A percentile compares a stretch with the other conserved stretches of the same genome.
Conservation (phyloP, 2,329 filamentous ascomycete genomes). For the Teratosphaeria nubilosa region DNA sequence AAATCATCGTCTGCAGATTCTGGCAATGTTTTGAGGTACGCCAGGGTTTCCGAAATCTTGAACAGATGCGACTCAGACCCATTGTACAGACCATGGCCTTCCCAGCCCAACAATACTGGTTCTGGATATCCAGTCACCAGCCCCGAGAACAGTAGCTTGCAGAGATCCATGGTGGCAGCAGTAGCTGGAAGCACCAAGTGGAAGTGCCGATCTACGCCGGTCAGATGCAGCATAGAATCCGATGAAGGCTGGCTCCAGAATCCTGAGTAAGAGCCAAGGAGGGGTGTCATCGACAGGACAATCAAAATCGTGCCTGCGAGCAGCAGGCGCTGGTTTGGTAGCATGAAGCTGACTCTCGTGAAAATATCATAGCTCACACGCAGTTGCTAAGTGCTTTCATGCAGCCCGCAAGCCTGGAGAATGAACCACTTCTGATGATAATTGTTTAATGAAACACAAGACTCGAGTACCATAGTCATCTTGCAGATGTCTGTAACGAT, state of each 20-base stretch:
- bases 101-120: slow-evolving; percentile 27
- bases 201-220: background rate
- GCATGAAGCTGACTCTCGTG: background rate
- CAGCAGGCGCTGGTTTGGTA: background rate
- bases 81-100: background rate
- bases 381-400: background rate
- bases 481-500: background rate
- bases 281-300: background rate
- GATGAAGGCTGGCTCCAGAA: background rate
- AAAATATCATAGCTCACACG: background rate
- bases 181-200: slow-evolving; percentile 8
- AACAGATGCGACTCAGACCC: background rate
- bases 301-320: background rate
- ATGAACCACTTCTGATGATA: no score
- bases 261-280: background rate
- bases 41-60: slow-evolving; percentile 18
- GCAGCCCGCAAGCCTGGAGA: no score
- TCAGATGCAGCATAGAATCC: background rate
- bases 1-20: slow-evolving; percentile 38
- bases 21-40: slow-evolving; percentile 14
- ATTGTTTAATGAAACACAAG: no score
- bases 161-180: slow-evolving; percentile 4
- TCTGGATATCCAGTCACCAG: background rate
- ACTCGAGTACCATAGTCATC: no score
- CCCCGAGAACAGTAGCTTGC: slow-evolving; percentile 4